phyloP scores from a whole-genome alignment of 192 early-diverging fungal species.

The Mortierella antarctica region DNA sequence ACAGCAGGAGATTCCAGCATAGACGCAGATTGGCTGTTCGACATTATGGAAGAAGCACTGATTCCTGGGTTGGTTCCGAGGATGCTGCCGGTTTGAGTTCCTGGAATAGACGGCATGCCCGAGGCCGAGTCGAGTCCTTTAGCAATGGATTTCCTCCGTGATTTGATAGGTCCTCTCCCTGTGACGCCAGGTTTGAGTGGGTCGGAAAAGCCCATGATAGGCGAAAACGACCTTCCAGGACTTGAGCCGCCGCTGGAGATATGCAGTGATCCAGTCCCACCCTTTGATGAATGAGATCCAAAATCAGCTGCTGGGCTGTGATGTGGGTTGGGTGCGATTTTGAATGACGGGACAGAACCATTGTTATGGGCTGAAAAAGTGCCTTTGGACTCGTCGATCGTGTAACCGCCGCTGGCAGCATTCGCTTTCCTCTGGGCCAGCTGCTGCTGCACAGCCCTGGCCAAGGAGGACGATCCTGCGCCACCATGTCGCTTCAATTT shows the following conservation, averaged over 20 bases:
- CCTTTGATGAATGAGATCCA: slow-evolving; percentile 4
- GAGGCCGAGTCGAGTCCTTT: slow-evolving; percentile 41
- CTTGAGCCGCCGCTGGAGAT: slow-evolving; percentile 17
- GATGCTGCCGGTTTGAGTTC: slow-evolving; percentile 18
- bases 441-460: slow-evolving; percentile 66
- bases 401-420: slow-evolving; percentile 19
- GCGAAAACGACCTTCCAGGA: slow-evolving; percentile 29
- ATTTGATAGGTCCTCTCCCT: slow-evolving; percentile 48
- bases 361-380: background rate
- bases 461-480: slow-evolving; percentile 61
- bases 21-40: slow-evolving; percentile 5
- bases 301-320: background rate
- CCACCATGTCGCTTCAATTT: slow-evolving; percentile 57
- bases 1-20: slow-evolving; percentile 9
- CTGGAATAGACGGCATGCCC: slow-evolving; percentile 17
- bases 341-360: slow-evolving; percentile 15
- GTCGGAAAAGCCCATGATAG: slow-evolving; percentile 29
- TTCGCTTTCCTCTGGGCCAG: slow-evolving; percentile 52
- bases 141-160: slow-evolving; percentile 47
- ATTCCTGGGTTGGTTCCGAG: slow-evolving; percentile 18
- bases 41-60: background rate
- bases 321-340: slow-evolving; percentile 8
- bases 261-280: background rate
- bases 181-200: slow-evolving; percentile 42
- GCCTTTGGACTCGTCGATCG: slow-evolving; percentile 22